Evolutionary conservation across 805 yeast genomes (phyloP), one percentile per base, ranked within the genome.

Genomic region (Metschnikowia corniflorae): DNA sequence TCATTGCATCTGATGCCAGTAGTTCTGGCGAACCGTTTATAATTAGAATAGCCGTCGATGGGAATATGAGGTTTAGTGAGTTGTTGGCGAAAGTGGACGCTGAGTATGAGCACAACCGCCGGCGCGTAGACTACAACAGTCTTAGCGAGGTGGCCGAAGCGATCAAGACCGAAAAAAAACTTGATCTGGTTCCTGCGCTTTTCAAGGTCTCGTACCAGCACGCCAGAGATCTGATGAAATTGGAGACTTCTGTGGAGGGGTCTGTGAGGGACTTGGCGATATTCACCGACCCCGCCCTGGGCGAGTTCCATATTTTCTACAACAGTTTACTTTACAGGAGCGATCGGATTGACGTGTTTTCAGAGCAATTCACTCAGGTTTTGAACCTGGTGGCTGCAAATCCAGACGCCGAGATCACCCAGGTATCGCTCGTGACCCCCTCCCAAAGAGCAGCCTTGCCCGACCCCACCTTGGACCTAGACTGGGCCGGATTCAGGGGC

Each of bases 401-500:
- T 37, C 67, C 75, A 2, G 55, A 65, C 0, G 36, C 55, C 2
- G 55, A 63, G 14, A 72, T 86, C 37, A 78, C 93, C 29, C 68
- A 77, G 42, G 73, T 85, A 20, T 73, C 77, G 27, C 69, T 93
- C 46, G 65, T 86, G 38, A 87, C 97, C 2, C 52, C 63, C n/a
- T 59, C 80, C 2, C 95, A 88, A 51, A 55, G 51, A 29, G 45
- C 59, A 0, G 62, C 70, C 2, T 68, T 94, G 38, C 98, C 98
- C 6, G 89, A 89, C 57, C 97, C 99, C 29, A 85, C 87, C 7
- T 59, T 67, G 7, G 83, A 88, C 51, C 71, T 93, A 46, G 95
- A 88, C 62, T 93, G 97, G 97, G 70, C 80, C 27, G 84, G 83
- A 19, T 93, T 78, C 62, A 75, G 94, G 48, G 98, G 99, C 30